Base-by-base conservation (phyloP, 768 basidiomycete species). In the Tulasnella sp. region DNA sequence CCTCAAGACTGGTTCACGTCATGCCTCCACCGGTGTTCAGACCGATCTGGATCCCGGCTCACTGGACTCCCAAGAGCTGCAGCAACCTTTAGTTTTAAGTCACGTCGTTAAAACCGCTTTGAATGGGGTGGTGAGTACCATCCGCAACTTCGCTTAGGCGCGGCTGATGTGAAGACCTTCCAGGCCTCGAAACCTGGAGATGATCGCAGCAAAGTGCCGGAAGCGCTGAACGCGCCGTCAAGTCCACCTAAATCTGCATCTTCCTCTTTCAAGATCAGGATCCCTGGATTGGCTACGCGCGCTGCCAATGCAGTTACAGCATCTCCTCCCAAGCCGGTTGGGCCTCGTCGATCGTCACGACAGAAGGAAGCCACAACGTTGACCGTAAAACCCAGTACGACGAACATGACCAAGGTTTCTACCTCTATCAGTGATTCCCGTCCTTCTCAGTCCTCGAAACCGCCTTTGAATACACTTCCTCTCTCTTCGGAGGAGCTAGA, bases 401-500 rank as follows among this genome's bases (percentile, higher is more conserved):
- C 9, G 42, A 72, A 37, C 16, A 72, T 18, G 9, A 72, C 37
- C 35, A 20, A 20, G 70, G 18, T 23, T 72, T 20, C 70, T n/a
- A 39, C 37, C 37, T 46, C 35, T 39, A 39, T 29, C 70, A 61
- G 57, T 23, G 29, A 61, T 61, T 10, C 67, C 18, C 37, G 37
- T 29, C 16, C 16, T 10, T 29, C 32, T 71, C 40, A 37, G 2
- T 1, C 29, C 1, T 9, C 20, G 20, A 72, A 72, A n/a, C 70
- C 37, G 29, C 39, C 70, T 11, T 2, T 16, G 16, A 39, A 72
- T 40, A 26, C 39, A 7, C 10, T 10, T 4, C 37, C 29, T 73
- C 26, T 80, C 7, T 67, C 79, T 3, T 37, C 74, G 7, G 78
- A 79, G 42, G 79, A 80, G 78, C 20, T 80, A 6, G 70, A 79